Conservation (phyloP, 768 basidiomycete genomes). For the Phaeotremella fagi region DNA sequence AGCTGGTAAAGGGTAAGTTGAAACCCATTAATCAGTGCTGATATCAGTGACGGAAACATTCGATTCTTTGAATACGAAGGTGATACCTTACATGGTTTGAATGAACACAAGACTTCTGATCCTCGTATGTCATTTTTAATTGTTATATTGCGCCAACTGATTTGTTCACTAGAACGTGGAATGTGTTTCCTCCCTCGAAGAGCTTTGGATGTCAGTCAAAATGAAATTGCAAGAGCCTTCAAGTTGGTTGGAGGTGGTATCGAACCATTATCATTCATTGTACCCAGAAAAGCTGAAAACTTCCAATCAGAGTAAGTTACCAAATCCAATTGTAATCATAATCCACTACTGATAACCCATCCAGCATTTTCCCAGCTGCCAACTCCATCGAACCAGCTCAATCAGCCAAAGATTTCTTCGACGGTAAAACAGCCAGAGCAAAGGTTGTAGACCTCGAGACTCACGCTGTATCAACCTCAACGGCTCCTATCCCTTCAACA, state of each 20-base stretch:
- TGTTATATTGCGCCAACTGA: neutral
- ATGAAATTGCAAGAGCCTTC: slow-evolving; percentile 92
- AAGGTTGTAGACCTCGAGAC: slow-evolving; percentile 77
- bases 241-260: slow-evolving; percentile 70
- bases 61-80: slow-evolving; percentile 84
- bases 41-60: slow-evolving; percentile 81
- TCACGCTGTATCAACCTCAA: slow-evolving; percentile 50
- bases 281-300: slow-evolving; percentile 85
- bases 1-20: slow-evolving; percentile 76
- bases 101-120: slow-evolving; percentile 82
- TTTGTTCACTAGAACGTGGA: slow-evolving; percentile 60
- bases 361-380: slow-evolving; percentile 80
- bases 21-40: neutral
- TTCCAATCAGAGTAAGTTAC: slow-evolving; percentile 83
- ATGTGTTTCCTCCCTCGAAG: slow-evolving; percentile 95
- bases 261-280: slow-evolving; percentile 91
- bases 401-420: slow-evolving; percentile 77
- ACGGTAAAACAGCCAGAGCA: slow-evolving; percentile 68
- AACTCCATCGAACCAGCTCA: slow-evolving; percentile 74
- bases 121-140: slow-evolving; percentile 54
- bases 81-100: slow-evolving; percentile 63
- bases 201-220: slow-evolving; percentile 78
- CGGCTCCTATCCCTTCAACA: slow-evolving; percentile 45
- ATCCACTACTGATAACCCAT: neutral
- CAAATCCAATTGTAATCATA: neutral